Conservation (phyloP, 495 filamentous ascomycete genomes). For the Penicillium robsamsonii region DNA sequence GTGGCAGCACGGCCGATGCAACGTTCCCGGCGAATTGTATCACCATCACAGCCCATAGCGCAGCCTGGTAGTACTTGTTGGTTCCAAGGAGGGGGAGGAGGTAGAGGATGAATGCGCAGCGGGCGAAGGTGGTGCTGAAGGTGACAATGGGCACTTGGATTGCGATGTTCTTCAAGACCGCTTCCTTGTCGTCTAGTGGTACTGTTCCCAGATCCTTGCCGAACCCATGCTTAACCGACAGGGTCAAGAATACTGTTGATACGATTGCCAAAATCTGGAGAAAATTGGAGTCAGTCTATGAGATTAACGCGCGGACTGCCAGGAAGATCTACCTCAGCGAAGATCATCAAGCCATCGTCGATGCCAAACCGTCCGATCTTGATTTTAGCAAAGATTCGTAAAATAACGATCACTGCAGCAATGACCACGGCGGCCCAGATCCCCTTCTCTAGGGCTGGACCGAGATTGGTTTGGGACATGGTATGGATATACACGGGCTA, state of each 20-base stretch:
- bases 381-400: slow-evolving; percentile 36
- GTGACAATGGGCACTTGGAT: slow-evolving; percentile 36
- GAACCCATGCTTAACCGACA: slow-evolving; percentile 32
- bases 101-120: slow-evolving; percentile 35
- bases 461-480: slow-evolving; percentile 15
- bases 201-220: slow-evolving; percentile 24
- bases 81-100: slow-evolving; percentile 31
- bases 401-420: slow-evolving; percentile 33
- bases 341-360: slow-evolving; percentile 41
- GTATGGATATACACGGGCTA: background rate
- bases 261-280: slow-evolving; percentile 29
- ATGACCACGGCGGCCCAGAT: slow-evolving; percentile 36
- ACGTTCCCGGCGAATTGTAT: slow-evolving; percentile 32
- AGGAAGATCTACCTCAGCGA: slow-evolving; percentile 27
- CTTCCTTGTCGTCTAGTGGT: slow-evolving; percentile 7
- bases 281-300: background rate
- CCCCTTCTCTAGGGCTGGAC: slow-evolving; percentile 27
- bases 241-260: slow-evolving; percentile 27
- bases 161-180: slow-evolving; percentile 33
- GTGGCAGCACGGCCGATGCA: slow-evolving; percentile 29
- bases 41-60: slow-evolving; percentile 27
- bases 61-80: slow-evolving; percentile 27
- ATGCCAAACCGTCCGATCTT: slow-evolving; percentile 34
- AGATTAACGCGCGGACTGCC: background rate
- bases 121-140: slow-evolving; percentile 35